A percentile compares a stretch with the other conserved stretches of the same genome.
Evolutionary conservation across 352 stramenopile species (phyloP).

Genomic region (Globisporangium polare): DNA sequence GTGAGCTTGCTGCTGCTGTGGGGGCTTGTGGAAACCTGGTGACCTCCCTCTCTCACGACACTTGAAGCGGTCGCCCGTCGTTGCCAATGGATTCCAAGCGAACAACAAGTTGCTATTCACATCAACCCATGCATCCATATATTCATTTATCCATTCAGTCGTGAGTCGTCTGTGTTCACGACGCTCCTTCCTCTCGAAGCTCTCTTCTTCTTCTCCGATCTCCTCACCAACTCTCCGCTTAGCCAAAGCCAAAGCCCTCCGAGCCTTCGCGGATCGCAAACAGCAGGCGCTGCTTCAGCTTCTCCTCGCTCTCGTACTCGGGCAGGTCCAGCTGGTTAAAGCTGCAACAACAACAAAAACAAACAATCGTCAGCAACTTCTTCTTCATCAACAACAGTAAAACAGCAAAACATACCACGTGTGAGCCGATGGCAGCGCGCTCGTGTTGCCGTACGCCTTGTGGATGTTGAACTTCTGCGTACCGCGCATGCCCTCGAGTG

Average conservation of each 20-base stretch:
- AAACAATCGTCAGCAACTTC: constrained; percentile 10
- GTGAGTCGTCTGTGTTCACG: too few relatives aligned
- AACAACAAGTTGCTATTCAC: neutral
- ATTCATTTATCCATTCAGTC: constrained; percentile 1
- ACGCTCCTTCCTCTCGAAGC: neutral
- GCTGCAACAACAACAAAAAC: constrained; percentile 30
- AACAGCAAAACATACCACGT: constrained; percentile 86
- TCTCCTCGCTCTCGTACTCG: constrained; percentile 97
- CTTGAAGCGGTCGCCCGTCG: too few relatives aligned
- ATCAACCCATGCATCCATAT: neutral
- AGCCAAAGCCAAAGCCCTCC: constrained; percentile 98
- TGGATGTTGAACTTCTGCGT: constrained; percentile 99
- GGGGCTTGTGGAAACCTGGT: too few relatives aligned
- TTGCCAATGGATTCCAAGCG: too few relatives aligned
- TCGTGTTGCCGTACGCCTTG: constrained; percentile 92
- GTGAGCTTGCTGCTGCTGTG: too few relatives aligned
- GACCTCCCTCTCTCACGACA: too few relatives aligned
- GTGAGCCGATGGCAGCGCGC: constrained; percentile 90
- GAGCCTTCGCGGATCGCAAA: constrained; percentile 97
- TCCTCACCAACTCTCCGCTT: constrained; percentile 16
- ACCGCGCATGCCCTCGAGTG: constrained; percentile 98
- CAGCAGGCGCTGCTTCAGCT: constrained; percentile 96
- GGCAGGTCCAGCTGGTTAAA: constrained; percentile 99
- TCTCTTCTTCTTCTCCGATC: neutral
- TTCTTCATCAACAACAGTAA: constrained; percentile 2